These are phyloP conservation scores for Wickerhamiella kurtzmanii DNA, from an alignment of 805 yeast species.

Conservation along the genomic window DNA sequence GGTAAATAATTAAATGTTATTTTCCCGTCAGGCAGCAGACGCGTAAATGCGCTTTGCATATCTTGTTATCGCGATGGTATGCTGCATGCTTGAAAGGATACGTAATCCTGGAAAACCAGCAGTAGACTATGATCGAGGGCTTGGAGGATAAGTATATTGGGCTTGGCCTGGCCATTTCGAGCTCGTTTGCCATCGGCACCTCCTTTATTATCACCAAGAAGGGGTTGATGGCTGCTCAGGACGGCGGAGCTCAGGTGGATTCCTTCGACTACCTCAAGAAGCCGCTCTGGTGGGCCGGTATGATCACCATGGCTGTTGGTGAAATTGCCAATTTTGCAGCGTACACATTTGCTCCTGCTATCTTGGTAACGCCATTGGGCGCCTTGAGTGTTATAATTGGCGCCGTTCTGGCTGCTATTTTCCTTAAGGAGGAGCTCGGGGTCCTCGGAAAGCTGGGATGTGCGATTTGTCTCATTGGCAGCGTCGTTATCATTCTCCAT, in stretches of 20 bases:
- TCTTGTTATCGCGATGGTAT: too few species aligned
- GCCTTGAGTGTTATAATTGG: conserved; percentile 85
- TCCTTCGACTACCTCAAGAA: conserved; percentile 67
- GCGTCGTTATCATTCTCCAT: conserved; percentile 75
- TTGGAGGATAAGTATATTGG: conserved; percentile 83
- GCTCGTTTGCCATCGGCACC: conserved; percentile 81
- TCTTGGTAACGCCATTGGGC: conserved; percentile 82
- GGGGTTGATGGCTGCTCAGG: conserved; percentile 59
- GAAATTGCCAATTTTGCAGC: conserved; percentile 91
- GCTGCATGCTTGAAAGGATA: too few species aligned
- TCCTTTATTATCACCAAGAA: conserved; percentile 81
- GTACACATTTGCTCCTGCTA: conserved; percentile 89
- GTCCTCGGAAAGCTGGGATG: conserved; percentile 84
- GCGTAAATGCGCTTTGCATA: too few species aligned
- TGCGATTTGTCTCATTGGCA: conserved; percentile 77
- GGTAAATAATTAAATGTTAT: too few species aligned
- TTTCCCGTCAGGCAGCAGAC: too few species aligned
- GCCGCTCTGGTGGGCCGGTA: conserved; percentile 93
- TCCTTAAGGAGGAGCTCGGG: conserved; percentile 76
- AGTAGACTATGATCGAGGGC: background rate
- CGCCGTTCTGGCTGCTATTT: conserved; percentile 75
- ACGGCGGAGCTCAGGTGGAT: conserved; percentile 47
- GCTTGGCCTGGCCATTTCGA: conserved; percentile 70
- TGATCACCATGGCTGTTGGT: conserved; percentile 77
- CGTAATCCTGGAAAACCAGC: background rate